Conservation (phyloP, 805 yeast genomes). For the Kazachstania bromeliacearum region DNA sequence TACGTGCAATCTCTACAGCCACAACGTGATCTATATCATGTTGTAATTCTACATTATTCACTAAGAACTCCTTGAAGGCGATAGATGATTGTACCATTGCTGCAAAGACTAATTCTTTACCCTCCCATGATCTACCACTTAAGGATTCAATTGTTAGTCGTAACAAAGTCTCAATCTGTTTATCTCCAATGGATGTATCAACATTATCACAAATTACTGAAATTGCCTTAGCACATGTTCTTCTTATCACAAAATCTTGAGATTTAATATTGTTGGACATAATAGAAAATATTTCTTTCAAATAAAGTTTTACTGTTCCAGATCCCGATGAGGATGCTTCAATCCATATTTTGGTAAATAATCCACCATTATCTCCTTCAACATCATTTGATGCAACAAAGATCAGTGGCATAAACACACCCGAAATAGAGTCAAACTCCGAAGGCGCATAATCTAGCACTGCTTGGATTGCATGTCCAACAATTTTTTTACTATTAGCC, state of each 20-base stretch:
- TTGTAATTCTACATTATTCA: slow-evolving; percentile 24
- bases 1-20: slow-evolving; percentile 52
- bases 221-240: slow-evolving; percentile 59
- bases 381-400: slow-evolving; percentile 69
- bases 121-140: slow-evolving; percentile 78
- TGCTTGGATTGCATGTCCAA: slow-evolving; percentile 56
- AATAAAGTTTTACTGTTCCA: slow-evolving; percentile 59
- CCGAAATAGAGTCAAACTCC: slow-evolving; percentile 49
- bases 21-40: slow-evolving; percentile 37
- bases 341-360: slow-evolving; percentile 62
- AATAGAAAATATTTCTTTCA: slow-evolving; percentile 54
- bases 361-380: slow-evolving; percentile 34
- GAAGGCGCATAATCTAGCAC: slow-evolving; percentile 62
- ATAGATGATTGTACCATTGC: slow-evolving; percentile 54
- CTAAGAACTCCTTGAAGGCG: slow-evolving; percentile 35
- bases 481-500: slow-evolving; percentile 36
- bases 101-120: slow-evolving; percentile 67
- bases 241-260: slow-evolving; percentile 53
- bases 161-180: slow-evolving; percentile 35
- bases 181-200: slow-evolving; percentile 23
- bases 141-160: slow-evolving; percentile 48
- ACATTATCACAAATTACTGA: slow-evolving; percentile 47
- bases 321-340: slow-evolving; percentile 69
- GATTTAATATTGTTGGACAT: slow-evolving; percentile 44
- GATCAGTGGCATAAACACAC: slow-evolving; percentile 65